phyloP scores from a whole-genome alignment of 2,329 filamentous ascomycete species.

The Ilyonectria destructans region DNA sequence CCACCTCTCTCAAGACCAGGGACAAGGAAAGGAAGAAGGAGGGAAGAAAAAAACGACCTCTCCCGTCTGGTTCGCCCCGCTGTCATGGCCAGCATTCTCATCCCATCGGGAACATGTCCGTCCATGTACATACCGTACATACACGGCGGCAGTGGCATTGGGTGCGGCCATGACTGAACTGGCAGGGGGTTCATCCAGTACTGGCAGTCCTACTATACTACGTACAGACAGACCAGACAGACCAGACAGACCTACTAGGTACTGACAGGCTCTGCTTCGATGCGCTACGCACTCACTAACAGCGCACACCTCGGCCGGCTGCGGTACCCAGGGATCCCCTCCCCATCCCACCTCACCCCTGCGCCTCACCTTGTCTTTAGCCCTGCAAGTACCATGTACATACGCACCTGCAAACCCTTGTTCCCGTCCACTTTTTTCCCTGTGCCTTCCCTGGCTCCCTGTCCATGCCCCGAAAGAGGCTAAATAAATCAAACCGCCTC shows the following conservation, averaged over 20 bases:
- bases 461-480: constrained; percentile 38
- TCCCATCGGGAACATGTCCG: neutral
- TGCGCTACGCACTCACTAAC: no score
- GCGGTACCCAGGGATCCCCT: constrained; percentile 16
- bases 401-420: neutral
- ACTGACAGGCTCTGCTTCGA: no score
- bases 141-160: no score
- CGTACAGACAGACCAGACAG: no score
- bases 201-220: no score
- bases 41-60: no score
- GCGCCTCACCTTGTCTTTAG: neutral
- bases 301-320: constrained; percentile 10
- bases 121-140: neutral
- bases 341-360: constrained; percentile 7
- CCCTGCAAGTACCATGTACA: neutral
- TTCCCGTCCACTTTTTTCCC: neutral
- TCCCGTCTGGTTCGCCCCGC: no score
- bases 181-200: no score
- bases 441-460: constrained; percentile 16
- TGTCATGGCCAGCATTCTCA: neutral
- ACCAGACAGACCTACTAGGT: no score
- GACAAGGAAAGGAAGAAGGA: neutral
- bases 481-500: constrained; percentile 41
- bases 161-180: no score
- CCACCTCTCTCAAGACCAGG: neutral